Base-by-base conservation (phyloP, 805 yeast genomes). In the Candida yuanshanica region DNA sequence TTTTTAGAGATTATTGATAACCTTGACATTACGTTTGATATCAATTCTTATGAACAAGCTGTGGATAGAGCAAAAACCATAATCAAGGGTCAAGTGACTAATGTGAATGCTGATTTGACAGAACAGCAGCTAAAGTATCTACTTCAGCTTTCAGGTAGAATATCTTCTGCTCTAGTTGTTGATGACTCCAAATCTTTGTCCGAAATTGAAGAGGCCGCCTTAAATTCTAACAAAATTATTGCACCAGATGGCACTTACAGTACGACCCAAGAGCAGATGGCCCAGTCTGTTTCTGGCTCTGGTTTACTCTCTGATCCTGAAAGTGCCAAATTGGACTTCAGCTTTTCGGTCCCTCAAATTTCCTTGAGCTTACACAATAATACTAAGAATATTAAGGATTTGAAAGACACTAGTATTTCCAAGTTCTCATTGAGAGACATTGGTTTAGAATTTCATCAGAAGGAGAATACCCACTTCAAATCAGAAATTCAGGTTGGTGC, bases 91-190 rank as follows among this genome's bases (percentile, higher is more conserved):
- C 62, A 67, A 13, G 69, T 85, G 49, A 75, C 83, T 1, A 82
- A 84, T 9, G 68, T 83, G 12, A 75, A 77, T 34, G 67, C 86
- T 48, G 68, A 73, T 22, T 59, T 88, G 43, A 83, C 95, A 0
- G 96, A 90, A 51, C 58, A 76, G 25, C 97, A 90, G 57, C 64
- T 83, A 23, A 63, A 68, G 13, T 79, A 76, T 49, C 53, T 88
- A 35, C 52, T 77, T 51, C 63, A 71, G n/a, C 63, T 88, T 37
- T 63, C 74, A 2, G 75, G 72, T 35, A 70, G 79, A 7, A 58
- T 88, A 1, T 68, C 82, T 0, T 60, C 69, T 16, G 82, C 82
- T 0, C 73, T 85, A 39, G 64, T 64, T 3, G 53, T 64, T 7
- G 75, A 72, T 7, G 71, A 69, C 3, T 55, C 59, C 4, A 68